Conservation (phyloP, 306 rosid species). For the Mimosa bimucronata region DNA sequence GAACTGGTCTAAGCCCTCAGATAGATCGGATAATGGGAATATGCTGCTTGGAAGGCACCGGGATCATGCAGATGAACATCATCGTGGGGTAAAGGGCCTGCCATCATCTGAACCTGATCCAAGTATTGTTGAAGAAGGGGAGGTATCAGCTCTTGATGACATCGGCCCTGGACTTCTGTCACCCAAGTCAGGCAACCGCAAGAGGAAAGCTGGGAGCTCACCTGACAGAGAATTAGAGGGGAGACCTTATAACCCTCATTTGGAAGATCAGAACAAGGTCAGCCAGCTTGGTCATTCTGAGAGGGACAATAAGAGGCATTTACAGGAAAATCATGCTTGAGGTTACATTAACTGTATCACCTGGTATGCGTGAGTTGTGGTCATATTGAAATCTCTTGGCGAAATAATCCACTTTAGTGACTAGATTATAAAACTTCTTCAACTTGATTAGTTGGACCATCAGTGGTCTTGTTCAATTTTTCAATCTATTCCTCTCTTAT, state of each 20-base stretch:
- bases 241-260: constrained; percentile 54
- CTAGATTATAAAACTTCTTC: constrained; percentile 30
- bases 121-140: constrained; percentile 87
- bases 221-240: constrained; percentile 54
- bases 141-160: constrained; percentile 58
- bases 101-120: constrained; percentile 50
- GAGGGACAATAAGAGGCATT: constrained; percentile 69
- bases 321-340: constrained; percentile 67
- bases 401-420: constrained; percentile 17
- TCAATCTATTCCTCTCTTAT: constrained; percentile 32
- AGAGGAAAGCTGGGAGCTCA: constrained; percentile 81
- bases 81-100: constrained; percentile 42
- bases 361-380: neutral
- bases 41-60: constrained; percentile 59
- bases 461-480: neutral
- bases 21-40: constrained; percentile 59
- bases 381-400: constrained; percentile 22
- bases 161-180: constrained; percentile 51
- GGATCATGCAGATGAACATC: constrained; percentile 59
- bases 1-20: constrained; percentile 71
- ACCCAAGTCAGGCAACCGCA: constrained; percentile 68
- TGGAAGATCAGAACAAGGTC: constrained; percentile 44
- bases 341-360: constrained; percentile 3
- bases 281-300: constrained; percentile 58
- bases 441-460: constrained; percentile 38